Conservation (phyloP, 2,329 filamentous ascomycete species). For the Colletotrichum cuscutae region DNA sequence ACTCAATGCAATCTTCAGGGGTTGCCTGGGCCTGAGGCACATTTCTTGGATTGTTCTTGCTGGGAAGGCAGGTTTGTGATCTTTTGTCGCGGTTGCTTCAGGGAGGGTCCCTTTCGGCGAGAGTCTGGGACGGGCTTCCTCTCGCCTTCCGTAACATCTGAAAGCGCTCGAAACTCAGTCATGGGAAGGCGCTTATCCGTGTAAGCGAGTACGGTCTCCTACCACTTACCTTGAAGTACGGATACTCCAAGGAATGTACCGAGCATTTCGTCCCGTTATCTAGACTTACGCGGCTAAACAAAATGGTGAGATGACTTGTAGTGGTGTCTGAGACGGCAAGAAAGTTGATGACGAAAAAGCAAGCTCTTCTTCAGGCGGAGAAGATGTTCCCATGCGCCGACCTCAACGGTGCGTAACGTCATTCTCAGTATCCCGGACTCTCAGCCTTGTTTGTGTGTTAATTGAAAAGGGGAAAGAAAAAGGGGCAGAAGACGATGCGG, state of each 20-base stretch:
- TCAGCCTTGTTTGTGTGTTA: neutral
- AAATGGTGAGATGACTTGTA: neutral
- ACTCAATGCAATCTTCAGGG: conserved; percentile 22
- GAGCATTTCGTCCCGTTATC: neutral
- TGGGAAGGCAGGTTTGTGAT: neutral
- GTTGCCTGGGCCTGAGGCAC: neutral
- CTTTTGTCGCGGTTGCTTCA: conserved; percentile 16
- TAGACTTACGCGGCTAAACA: neutral
- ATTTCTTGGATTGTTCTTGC: neutral
- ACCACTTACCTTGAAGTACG: neutral
- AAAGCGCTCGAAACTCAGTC: neutral
- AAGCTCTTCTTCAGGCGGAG: conserved; percentile 18
- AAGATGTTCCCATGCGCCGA: neutral
- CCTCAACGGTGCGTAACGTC: neutral
- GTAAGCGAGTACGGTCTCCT: neutral
- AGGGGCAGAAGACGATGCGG: neutral
- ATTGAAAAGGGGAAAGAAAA: neutral
- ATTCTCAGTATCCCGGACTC: too few relatives aligned
- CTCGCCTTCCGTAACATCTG: conserved; percentile 4
- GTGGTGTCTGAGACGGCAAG: neutral
- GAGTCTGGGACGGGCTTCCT: neutral
- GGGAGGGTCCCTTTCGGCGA: neutral
- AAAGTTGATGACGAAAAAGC: neutral
- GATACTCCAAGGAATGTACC: neutral
- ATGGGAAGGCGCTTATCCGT: neutral